A percentile compares a stretch with the other conserved stretches of the same genome.
Conservation (phyloP, 352 stramenopile genomes). For the Pythium apleroticum region DNA sequence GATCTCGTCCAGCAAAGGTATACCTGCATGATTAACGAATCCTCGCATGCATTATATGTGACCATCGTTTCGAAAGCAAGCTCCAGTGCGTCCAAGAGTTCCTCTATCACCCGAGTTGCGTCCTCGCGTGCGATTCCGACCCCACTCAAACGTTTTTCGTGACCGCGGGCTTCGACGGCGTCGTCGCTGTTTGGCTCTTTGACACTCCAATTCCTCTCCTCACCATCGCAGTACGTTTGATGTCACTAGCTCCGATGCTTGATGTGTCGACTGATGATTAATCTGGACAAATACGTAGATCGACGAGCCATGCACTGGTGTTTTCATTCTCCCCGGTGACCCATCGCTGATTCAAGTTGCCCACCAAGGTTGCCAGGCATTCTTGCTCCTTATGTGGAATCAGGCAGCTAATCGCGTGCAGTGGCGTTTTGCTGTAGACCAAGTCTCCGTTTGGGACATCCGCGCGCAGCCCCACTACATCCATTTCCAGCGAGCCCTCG, state of each 20-base stretch:
- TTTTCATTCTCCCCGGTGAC: constrained; percentile 10
- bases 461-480: constrained; percentile 39
- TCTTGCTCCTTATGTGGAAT: neutral
- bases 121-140: constrained; percentile 64
- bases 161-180: constrained; percentile 34
- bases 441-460: constrained; percentile 42
- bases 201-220: constrained; percentile 16
- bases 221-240: constrained; percentile 12
- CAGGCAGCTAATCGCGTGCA: constrained; percentile 25
- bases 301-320: constrained; percentile 7
- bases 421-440: constrained; percentile 27
- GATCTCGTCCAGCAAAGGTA: neutral
- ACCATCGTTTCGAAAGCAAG: neutral
- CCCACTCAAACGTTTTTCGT: constrained; percentile 39
- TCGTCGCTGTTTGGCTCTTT: constrained; percentile 36
- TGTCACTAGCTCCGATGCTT: neutral
- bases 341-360: constrained; percentile 14
- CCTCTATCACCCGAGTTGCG: constrained; percentile 17
- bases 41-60: too few species aligned
- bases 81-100: constrained; percentile 13
- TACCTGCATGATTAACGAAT: too few species aligned
- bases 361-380: constrained; percentile 22
- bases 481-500: constrained; percentile 40
- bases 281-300: constrained; percentile 1
- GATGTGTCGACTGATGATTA: neutral